Base-by-base conservation (phyloP, 108 stramenopile genomes). In the Schizochytrium sp. region DNA sequence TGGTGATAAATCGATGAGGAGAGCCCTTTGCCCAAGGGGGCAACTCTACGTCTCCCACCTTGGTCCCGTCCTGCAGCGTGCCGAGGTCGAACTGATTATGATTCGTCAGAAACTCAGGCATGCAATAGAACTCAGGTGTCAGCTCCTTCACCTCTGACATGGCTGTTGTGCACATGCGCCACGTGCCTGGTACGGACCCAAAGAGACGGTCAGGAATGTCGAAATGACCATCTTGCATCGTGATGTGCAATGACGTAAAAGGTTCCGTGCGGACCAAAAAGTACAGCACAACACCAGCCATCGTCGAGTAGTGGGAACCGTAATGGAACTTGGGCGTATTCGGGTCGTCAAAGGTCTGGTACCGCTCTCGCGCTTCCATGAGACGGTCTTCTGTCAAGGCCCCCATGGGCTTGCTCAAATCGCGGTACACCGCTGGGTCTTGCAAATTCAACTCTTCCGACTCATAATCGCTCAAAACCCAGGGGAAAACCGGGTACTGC, bases 401-500 rank as follows among this genome's bases (percentile, higher is more conserved):
- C 8, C 98, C 98, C 71, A 99, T 95, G 44, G 98, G 98, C 89
- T 97, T 97, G 5, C 95, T 90, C 58, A 99, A 87, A 89, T 99
- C 98, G 14, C 98, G 95, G 89, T 94, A 98, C 23, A 95, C 93
- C 5, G 88, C 69, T 0, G 94, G 95, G 91, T 98, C 93, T 87
- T 91, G 88, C 28, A 98, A 88, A 91, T 97, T 95, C 44, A 98
- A 91, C 18, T 90, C 92, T 34, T 95, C 94, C 51, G 93, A 93
- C 18, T 90, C 87, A 91, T 96, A 98, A 89, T 98, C 98, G 25
- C 92, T 87, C n/a, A 99, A 87, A 47, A 98, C 93, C 98, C 98
- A 99, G 18, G 98, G 98, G 63, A 98, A 97, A 3, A 99, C 98
- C 2, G 98, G 98, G 89, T 98, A 98, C 88, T 91, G 92, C 19